Evolutionary conservation across 1,139 yeast species (phyloP), one percentile per base, ranked within the genome.

Genomic region (Nematodospora anomalae): DNA sequence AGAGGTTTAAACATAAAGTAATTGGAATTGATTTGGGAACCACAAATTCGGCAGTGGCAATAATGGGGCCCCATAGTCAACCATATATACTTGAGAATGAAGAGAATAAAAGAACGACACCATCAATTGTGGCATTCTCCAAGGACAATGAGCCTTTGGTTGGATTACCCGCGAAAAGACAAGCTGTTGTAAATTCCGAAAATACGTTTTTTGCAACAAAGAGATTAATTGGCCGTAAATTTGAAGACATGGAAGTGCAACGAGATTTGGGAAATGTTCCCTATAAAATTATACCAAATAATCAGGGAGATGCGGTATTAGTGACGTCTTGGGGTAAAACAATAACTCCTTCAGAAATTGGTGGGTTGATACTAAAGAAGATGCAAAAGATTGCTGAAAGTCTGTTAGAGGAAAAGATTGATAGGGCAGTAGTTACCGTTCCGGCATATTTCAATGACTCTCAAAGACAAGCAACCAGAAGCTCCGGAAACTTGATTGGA

Each of bases 401-500:
- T 4, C 71, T 76, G 41, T 50, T 76, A 30, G 53, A 56, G 16
- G 50, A 60, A 53, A 42, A 51, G 52, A 40, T 43, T 14, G 18
- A 37, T n/a, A 50, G 52, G 4, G 87, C 90, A 0, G 90, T 83
- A 9, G 83, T 83, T 12, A 83, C 92, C 0, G 90, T 83, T 1
- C 92, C 92, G 13, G 90, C 90, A 0, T 83, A 83, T 57, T 83
- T 83, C 57, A 82, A 83, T 57, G 90, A 83, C 58, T 69, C 88
- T 0, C 92, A 83, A 56, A 67, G 92, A 51, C 88, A 79, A 53
- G 90, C 90, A 0, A 83, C 92, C 1, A 82, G 83, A 50, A 72
- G 73, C 36, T 84, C 89, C 0, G 92, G 90, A 8, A 73, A 74
- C 43, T 58, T 79, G 30, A 79, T 80, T 8, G 89, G 89, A 0